Evolutionary conservation across 768 basidiomycete genomes (phyloP).

Genomic region (Rhodocollybia butyracea): DNA sequence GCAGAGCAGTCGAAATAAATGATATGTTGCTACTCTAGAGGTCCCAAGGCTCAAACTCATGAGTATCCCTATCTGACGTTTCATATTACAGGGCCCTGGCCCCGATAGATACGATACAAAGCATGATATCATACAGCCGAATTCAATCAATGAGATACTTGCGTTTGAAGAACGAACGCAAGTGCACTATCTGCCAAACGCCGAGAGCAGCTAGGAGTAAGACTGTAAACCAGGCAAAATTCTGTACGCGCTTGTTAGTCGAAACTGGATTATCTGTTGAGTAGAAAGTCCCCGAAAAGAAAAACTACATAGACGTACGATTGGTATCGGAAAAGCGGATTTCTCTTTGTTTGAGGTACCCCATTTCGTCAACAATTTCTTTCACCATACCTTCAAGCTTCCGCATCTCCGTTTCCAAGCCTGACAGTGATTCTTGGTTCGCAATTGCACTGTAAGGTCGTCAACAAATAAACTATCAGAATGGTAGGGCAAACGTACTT

Average conservation of each 20-base stretch:
- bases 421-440: constrained; percentile 94
- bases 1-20: constrained; percentile 16
- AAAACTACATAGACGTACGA: constrained; percentile 46
- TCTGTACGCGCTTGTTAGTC: constrained; percentile 87
- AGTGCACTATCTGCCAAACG: constrained; percentile 92
- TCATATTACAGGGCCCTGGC: too few species aligned
- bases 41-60: too few species aligned
- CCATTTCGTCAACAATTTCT: constrained; percentile 92
- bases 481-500: constrained; percentile 58
- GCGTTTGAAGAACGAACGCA: constrained; percentile 93
- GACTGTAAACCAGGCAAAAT: constrained; percentile 89
- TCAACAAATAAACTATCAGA: constrained; percentile 5
- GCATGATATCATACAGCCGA: not conserved
- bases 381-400: constrained; percentile 94
- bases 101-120: too few species aligned
- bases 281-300: not conserved
- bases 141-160: constrained; percentile 87
- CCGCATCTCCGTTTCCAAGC: constrained; percentile 96
- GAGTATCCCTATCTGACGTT: too few species aligned
- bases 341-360: constrained; percentile 88
- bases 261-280: constrained; percentile 55
- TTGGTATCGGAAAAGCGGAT: constrained; percentile 87
- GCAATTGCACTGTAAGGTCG: constrained; percentile 78
- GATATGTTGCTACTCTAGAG: not conserved
- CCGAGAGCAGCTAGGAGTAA: constrained; percentile 76